Base-by-base conservation (phyloP, 768 basidiomycete genomes). In the Chalciporus pseudorubinellus region DNA sequence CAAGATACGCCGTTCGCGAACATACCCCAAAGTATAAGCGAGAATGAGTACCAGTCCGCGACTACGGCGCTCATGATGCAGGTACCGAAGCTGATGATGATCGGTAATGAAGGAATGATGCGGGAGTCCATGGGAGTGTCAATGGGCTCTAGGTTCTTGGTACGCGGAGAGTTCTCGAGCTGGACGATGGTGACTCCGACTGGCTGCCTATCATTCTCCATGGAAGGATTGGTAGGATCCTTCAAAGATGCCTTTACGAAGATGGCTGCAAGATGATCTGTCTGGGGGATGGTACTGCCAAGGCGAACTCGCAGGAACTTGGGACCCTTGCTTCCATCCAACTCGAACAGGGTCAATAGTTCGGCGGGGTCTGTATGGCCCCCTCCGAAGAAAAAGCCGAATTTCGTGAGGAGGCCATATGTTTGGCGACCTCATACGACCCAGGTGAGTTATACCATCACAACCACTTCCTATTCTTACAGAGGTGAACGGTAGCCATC, bases 381-480 rank as follows among this genome's bases (percentile, higher is more conserved):
- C 18, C 68, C 68, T 7, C 64, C 68, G 28, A 61, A 59, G 62
- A 67, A 64, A 39, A 69, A 55, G 21, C 52, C 56, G 3, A 54
- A 60, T 33, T 48, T 53, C 6, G 68, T 67, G 9, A 69, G 58
- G 33, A 51, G 58, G 3, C 67, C 63, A 22, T 67, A 70, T 4
- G 58, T 51, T 60, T 70, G 26, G 67, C 69, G 21, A 70, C 51
- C 38, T 50, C 52, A 31, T 68, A 70, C 16, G 67, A 64, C 26
- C 68, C 68, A 19, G 68, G 68, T 3, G 67, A 67, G 40, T 70
- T 70, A 46, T 70, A 70, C 65, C 65, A 70, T n/a, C 68, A 69
- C 44, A 66, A 47, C 52, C 19, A 52, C 22, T 58, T 66, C 51
- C 63, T 58, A 6, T 66, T 55, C 41, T 52, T 47, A 43, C 57